Evolutionary conservation across 345 rosid species (phyloP).

Genomic region (Triadica sebifera): DNA sequence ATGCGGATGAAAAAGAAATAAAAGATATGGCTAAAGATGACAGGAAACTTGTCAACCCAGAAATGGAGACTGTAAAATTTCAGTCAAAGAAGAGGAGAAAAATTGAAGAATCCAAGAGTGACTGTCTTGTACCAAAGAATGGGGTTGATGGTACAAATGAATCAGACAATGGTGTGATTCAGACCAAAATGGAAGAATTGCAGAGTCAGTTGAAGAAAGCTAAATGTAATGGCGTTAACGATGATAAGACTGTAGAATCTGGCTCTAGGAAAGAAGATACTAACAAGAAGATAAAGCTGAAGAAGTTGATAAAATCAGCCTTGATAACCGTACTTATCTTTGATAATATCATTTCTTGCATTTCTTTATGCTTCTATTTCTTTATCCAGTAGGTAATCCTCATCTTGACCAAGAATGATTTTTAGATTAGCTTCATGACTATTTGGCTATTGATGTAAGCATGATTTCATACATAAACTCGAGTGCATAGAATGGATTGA

Average conservation of each 20-base stretch:
- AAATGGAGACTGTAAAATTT: conserved; percentile 33
- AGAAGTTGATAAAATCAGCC: conserved; percentile 62
- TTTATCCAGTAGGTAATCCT: neutral
- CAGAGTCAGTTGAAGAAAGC: conserved; percentile 41
- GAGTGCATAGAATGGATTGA: neutral
- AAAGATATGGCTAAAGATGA: conserved; percentile 27
- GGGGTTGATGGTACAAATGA: conserved; percentile 26
- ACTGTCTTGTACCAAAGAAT: conserved; percentile 12
- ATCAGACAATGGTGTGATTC: conserved; percentile 39
- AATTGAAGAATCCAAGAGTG: conserved; percentile 31
- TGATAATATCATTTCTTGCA: neutral
- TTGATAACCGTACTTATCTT: conserved; percentile 57
- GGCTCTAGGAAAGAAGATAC: conserved; percentile 26
- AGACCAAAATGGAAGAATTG: conserved; percentile 18
- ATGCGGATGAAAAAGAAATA: conserved; percentile 32
- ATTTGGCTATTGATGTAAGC: neutral
- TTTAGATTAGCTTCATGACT: conserved; percentile 18
- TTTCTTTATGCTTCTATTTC: neutral
- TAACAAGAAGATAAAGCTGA: conserved; percentile 69
- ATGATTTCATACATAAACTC: neutral
- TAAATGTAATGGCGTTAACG: conserved; percentile 19
- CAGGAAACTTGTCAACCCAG: conserved; percentile 13
- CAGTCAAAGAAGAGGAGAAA: conserved; percentile 56
- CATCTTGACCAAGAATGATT: neutral
- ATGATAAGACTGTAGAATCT: conserved; percentile 21